Conservation (phyloP, 176 grass and related monocot species). For the Neostapfia colusana region DNA sequence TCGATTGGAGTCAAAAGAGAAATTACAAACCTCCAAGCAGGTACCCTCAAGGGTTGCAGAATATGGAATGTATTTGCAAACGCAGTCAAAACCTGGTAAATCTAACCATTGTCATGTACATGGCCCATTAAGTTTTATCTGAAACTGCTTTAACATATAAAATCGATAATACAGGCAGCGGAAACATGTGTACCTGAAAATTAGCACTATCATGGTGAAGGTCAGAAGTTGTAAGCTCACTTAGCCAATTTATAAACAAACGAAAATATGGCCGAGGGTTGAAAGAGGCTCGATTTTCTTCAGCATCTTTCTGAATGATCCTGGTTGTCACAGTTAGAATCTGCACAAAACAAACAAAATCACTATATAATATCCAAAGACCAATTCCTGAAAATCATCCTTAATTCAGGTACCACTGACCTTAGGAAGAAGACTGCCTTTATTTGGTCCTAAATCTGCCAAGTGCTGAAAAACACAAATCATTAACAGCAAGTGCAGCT, state of each 20-base stretch:
- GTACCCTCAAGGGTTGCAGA: constrained; percentile 55
- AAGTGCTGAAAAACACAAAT: constrained; percentile 54
- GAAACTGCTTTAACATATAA: neutral
- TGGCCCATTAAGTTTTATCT: neutral
- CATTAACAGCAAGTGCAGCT: constrained; percentile 1
- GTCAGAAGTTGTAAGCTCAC: constrained; percentile 74
- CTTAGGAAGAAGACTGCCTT: constrained; percentile 74
- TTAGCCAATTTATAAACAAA: constrained; percentile 86
- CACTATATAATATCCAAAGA: constrained; percentile 16
- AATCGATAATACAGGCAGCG: neutral
- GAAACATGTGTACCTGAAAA: constrained; percentile 62
- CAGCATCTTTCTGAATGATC: constrained; percentile 84
- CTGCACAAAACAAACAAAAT: constrained; percentile 50
- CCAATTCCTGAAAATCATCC: neutral
- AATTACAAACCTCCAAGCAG: constrained; percentile 54
- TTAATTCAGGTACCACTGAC: constrained; percentile 36
- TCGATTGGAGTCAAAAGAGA: neutral
- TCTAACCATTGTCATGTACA: constrained; percentile 25
- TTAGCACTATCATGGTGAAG: constrained; percentile 65
- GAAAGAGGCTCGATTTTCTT: constrained; percentile 88
- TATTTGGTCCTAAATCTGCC: constrained; percentile 70
- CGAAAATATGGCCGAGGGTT: constrained; percentile 84
- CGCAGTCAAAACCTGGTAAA: constrained; percentile 45
- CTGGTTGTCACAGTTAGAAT: constrained; percentile 66
- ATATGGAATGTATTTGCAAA: constrained; percentile 52